Conservation (phyloP, 2,329 filamentous ascomycete genomes). For the Phyllosticta capitalensis region DNA sequence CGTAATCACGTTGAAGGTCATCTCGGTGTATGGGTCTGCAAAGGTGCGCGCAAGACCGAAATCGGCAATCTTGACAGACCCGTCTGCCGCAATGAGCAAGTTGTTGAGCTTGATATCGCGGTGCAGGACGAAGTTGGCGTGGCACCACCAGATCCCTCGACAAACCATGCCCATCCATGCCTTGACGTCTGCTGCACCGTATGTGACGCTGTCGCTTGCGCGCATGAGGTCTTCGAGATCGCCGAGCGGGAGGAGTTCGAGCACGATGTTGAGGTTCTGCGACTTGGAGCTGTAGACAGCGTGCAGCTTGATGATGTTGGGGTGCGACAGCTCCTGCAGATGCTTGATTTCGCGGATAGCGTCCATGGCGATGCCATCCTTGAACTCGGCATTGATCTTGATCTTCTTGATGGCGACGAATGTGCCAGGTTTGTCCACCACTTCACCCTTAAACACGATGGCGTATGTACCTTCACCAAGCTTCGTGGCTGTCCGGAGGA, state of each 20-base stretch:
- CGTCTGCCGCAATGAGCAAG: conserved; percentile 83
- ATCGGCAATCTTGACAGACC: conserved; percentile 92
- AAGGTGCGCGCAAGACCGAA: conserved; percentile 89
- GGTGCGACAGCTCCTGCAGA: conserved; percentile 85
- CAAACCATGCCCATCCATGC: conserved; percentile 98
- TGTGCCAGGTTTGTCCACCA: conserved; percentile 58
- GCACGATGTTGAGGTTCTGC: conserved; percentile 90
- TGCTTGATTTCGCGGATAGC: conserved; percentile 93
- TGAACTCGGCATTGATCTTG: conserved; percentile 76
- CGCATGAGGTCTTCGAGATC: conserved; percentile 93
- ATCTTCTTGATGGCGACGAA: conserved; percentile 92
- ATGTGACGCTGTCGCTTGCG: conserved; percentile 67
- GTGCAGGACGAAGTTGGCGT: conserved; percentile 87
- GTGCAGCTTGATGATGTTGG: conserved; percentile 88
- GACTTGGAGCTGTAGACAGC: conserved; percentile 93
- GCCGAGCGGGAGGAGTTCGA: conserved; percentile 88
- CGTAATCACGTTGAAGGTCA: conserved; percentile 94
- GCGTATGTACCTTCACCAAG: conserved; percentile 96
- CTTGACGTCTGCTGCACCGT: conserved; percentile 85
- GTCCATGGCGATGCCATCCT: conserved; percentile 87
- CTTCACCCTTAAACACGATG: conserved; percentile 82
- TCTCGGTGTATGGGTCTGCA: conserved; percentile 74
- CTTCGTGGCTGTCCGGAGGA: conserved; percentile 56
- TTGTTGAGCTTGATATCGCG: conserved; percentile 99
- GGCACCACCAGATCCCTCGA: conserved; percentile 90